Evolutionary conservation across 345 rosid species (phyloP), one percentile per base, ranked within the genome.

Genomic region (Brassica cretica): DNA sequence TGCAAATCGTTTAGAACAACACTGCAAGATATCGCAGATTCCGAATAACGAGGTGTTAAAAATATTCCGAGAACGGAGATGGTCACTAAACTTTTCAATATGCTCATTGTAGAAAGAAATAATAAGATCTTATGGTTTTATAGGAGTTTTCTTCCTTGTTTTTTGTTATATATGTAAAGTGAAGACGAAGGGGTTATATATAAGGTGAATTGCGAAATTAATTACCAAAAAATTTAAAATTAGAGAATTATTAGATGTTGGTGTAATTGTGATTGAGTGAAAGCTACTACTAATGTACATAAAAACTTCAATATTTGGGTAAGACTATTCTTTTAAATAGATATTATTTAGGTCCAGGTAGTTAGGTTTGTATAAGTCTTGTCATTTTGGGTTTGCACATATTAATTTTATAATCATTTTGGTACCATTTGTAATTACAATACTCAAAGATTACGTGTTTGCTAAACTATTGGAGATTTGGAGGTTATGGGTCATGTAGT

Each of bases 1-100:
- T 84, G 86, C 84, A 92, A 82, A 85, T 89, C 87, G 58, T 84
- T 83, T 24, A 82, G 4, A 53, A 92, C 97, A 25, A 64, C 86
- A 56, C 88, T 86, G 73, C 97, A 90, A 5, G 89, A 76, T 73
- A 92, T 84, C 0, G 88, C 81, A 0, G 92, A 86, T 35, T 83
- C 83, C 0, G 87, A 84, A 68, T 82, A 30, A 7, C 84, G 83
- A 14, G 83, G 78, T 9, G 78, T 72, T 27, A 80, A 27, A 8
- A 82, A 64, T 18, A 84, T 71, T 11, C 84, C 75, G 16, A 82
- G 29, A 56, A 79, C n/a, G 8, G 41, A 75, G 2, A 78, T 79
- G 19, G 79, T 53, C 24, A 69, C 73, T 16, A 73, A 33, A 46
- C 61, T 16, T 58, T 49, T 75, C 3, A 72, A 51, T 68, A 72